phyloP scores from a whole-genome alignment of 1,139 yeast species.

The Suhomyces yuchorum region DNA sequence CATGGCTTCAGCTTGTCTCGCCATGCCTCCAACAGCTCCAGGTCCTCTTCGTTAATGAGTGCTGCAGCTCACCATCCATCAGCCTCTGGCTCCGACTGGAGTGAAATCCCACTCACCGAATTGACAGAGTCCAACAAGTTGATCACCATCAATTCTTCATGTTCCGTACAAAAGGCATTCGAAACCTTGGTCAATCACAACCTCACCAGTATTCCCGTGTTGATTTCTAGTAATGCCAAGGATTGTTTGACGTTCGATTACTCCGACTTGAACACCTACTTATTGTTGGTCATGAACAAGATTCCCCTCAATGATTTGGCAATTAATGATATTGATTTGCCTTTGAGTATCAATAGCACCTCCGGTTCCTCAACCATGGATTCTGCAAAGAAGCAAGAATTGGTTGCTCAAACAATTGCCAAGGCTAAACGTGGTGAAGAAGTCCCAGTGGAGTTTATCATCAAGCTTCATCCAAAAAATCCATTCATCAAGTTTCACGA shows the following conservation, averaged over 20 bases:
- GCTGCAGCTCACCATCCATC: conserved; percentile 15
- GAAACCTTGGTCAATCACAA: conserved; percentile 70
- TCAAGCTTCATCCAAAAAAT: conserved; percentile 79
- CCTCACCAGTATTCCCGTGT: conserved; percentile 83
- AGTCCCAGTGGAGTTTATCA: conserved; percentile 80
- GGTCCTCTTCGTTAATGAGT: conserved; percentile 24
- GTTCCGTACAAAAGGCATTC: conserved; percentile 85
- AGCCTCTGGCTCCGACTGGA: conserved; percentile 60
- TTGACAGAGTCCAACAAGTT: conserved; percentile 79
- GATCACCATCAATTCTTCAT: conserved; percentile 59
- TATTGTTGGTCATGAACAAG: conserved; percentile 72
- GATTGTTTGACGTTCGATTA: conserved; percentile 86
- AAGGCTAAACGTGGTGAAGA: conserved; percentile 66
- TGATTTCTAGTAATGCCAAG: conserved; percentile 37
- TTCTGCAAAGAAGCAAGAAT: conserved; percentile 27
- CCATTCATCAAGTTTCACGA: conserved; percentile 80
- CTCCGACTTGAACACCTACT: conserved; percentile 84
- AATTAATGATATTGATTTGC: conserved; percentile 15
- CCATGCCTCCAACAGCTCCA: conserved; percentile 42
- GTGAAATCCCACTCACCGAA: conserved; percentile 67
- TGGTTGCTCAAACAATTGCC: conserved; percentile 34
- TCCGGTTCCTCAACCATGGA: conserved; percentile 14
- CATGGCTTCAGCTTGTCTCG: conserved; percentile 48
- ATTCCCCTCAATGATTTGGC: conserved; percentile 44
- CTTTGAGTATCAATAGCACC: conserved; percentile 10